Percentiles rank a stretch among this genome's conserved stretches.
Evolutionary conservation across 192 early-diverging fungal genomes (phyloP).

Genomic region (Coemansia sp.): DNA sequence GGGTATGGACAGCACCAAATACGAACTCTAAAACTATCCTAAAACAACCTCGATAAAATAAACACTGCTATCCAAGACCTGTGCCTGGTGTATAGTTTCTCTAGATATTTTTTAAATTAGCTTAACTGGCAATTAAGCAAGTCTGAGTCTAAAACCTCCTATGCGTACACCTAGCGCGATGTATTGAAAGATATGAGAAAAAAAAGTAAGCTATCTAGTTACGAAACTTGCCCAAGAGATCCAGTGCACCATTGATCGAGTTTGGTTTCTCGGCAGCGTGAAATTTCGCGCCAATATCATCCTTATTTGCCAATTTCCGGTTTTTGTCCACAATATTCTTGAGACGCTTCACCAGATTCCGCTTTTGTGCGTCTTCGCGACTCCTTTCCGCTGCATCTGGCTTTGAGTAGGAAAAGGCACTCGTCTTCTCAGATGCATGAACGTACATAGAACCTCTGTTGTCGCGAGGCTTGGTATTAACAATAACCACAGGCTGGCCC

Average conservation of each 20-base stretch:
- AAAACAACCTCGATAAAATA: background rate
- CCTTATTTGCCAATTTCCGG: background rate
- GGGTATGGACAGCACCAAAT: slow-evolving; percentile 10
- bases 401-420: slow-evolving; percentile 6
- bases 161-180: background rate
- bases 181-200: background rate
- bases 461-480: slow-evolving; percentile 28
- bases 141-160: background rate
- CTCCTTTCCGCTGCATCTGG: too few relatives aligned
- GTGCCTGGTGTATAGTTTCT: too few relatives aligned
- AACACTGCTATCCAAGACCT: background rate
- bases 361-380: background rate
- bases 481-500: slow-evolving; percentile 38
- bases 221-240: slow-evolving; percentile 23
- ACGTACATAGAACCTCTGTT: slow-evolving; percentile 9
- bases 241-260: slow-evolving; percentile 8
- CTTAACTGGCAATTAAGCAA: background rate
- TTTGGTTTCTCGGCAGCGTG: background rate
- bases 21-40: slow-evolving; percentile 24
- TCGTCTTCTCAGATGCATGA: slow-evolving; percentile 7
- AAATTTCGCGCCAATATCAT: too few relatives aligned
- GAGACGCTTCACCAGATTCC: slow-evolving; percentile 9
- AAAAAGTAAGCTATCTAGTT: background rate
- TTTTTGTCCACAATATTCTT: slow-evolving; percentile 14
- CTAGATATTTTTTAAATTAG: too few relatives aligned